Base-by-base conservation (phyloP, 225 moss, liverwort and hornwort genomes). In the Polytrichum formosum region DNA sequence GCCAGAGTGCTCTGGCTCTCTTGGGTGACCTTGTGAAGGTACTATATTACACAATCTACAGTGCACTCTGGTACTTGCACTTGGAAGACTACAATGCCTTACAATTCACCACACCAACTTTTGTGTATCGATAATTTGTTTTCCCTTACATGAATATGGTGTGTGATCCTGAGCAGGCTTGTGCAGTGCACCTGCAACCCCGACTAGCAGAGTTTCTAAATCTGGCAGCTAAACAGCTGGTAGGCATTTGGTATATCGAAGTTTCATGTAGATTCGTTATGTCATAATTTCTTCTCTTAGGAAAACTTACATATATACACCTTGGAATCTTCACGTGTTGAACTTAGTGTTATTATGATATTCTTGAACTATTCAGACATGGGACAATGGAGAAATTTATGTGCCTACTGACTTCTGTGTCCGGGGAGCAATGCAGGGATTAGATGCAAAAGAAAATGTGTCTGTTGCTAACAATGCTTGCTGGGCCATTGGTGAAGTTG, bases 401-500 rank as follows among this genome's bases (percentile, higher is more conserved):
- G 62, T 26, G 22, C 62, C 3, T 63, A 63, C 27, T 72, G 26
- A 19, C 20, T 72, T 29, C 19, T 55, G 18, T 59, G 19, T 70
- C 23, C 23, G 1, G 55, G 58, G 64, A 28, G 18, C 76, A 72
- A 82, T 84, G 84, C 93, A 96, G 96, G 93, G 90, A 74, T 85
- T 85, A 76, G 91, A 89, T 80, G 93, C 83, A n/a, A 96, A 90
- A 72, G 96, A 96, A 55, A 96, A 96, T 82, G 96, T 96, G 26
- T 96, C 96, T 28, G 96, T 97, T 21, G 96, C 93, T 37, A 97
- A 97, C 84, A 97, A 97, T 82, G 96, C 96, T 55, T 97, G 96
- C 82, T 97, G 96, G 96, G 96, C 96, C 67, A 97, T 97, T 69
- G 96, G 96, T 76, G 96, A 97, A 90, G 93, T 97, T 75, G 96